Conservation (phyloP, 805 yeast genomes). For the Dipodascopsis uninucleata region DNA sequence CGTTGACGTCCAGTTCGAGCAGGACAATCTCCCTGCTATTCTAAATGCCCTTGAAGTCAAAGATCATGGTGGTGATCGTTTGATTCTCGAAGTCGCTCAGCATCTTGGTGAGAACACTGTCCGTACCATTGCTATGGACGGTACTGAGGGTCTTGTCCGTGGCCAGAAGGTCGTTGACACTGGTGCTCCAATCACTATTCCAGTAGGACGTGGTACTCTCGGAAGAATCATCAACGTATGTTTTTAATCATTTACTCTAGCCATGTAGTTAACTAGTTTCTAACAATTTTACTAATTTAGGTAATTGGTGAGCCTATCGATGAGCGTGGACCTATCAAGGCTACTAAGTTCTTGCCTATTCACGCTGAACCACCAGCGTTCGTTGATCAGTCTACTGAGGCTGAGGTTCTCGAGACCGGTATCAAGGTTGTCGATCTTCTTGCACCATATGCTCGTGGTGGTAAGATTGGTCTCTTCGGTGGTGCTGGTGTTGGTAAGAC, state of each 20-base stretch:
- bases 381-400: constrained; percentile 94
- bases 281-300: constrained; percentile 2
- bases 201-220: constrained; percentile 98
- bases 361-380: constrained; percentile 97
- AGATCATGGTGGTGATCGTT: constrained; percentile 64
- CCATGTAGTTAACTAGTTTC: too few species aligned
- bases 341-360: constrained; percentile 92
- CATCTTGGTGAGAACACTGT: constrained; percentile 99
- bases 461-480: constrained; percentile 99
- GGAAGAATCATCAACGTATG: constrained; percentile 92
- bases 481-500: constrained; percentile 99
- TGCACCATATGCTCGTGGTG: constrained; percentile 99
- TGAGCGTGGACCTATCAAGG: constrained; percentile 97
- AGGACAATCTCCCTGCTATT: constrained; percentile 95
- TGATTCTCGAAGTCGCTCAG: constrained; percentile 97
- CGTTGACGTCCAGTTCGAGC: constrained; percentile 96
- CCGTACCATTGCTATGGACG: constrained; percentile 99
- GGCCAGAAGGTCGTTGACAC: constrained; percentile 90
- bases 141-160: constrained; percentile 99
- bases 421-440: constrained; percentile 98
- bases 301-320: constrained; percentile 97
- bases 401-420: constrained; percentile 98
- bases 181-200: constrained; percentile 98
- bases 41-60: constrained; percentile 92
- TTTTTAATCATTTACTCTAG: neutral